These are phyloP conservation scores for Leptoxyphium fumago DNA, from an alignment of 2,329 filamentous ascomycete species.

Conservation along the genomic window DNA sequence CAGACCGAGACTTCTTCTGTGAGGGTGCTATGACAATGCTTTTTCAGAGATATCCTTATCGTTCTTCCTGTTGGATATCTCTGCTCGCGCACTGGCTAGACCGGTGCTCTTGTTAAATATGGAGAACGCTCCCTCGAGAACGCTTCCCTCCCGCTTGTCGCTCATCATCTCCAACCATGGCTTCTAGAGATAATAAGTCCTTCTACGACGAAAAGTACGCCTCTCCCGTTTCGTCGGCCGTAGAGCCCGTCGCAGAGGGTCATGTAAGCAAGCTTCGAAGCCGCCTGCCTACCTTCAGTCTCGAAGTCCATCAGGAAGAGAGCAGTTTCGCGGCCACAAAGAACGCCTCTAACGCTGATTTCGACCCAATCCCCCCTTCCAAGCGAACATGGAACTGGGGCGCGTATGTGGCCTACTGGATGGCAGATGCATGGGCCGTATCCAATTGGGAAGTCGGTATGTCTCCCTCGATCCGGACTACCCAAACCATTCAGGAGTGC, in stretches of 20 bases:
- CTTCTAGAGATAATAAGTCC: not conserved
- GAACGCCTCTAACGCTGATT: conserved; percentile 23
- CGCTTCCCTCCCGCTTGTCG: not conserved
- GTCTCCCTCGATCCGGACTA: conserved; percentile 1
- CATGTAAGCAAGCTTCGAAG: conserved; percentile 12
- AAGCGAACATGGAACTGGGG: conserved; percentile 23
- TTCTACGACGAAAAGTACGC: conserved; percentile 9
- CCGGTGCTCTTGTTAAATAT: not conserved
- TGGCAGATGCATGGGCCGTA: conserved; percentile 26
- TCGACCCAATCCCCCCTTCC: conserved; percentile 24
- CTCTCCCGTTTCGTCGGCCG: conserved; percentile 12
- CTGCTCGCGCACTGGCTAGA: not conserved
- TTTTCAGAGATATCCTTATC: not conserved
- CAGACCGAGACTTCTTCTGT: not conserved
- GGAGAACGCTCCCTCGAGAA: not conserved
- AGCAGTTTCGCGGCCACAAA: conserved; percentile 21
- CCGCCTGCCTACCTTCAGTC: conserved; percentile 15
- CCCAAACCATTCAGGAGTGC: not conserved
- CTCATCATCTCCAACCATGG: not conserved
- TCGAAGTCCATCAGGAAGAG: conserved; percentile 20
- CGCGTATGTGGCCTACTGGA: conserved; percentile 24
- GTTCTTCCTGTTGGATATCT: not conserved
- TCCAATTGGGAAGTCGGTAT: conserved; percentile 25
- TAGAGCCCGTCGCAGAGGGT: conserved; percentile 12
- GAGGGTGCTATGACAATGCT: not conserved